Evolutionary conservation across 495 filamentous ascomycete genomes (phyloP), one percentile per base, ranked within the genome.

Genomic region (Astrocystis sublimbata): DNA sequence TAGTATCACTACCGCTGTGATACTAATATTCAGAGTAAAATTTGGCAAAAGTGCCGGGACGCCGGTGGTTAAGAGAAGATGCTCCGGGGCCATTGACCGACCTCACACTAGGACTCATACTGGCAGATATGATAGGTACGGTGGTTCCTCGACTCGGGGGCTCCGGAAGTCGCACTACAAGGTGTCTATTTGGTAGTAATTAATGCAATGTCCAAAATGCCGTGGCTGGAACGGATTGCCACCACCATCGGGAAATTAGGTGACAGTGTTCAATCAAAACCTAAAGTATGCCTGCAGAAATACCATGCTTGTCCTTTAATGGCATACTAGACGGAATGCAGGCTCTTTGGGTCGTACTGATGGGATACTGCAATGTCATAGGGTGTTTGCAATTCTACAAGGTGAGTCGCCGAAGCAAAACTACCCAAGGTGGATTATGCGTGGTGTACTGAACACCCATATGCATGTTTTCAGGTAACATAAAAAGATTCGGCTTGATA

Each of bases 131-230:
- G 31, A 59, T 40, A 59, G 56, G 56, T 30, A n/a, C n/a, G n/a
- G n/a, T 19, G 42, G 42, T 36, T 24, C 24, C 26, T 59, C 56
- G 12, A 40, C 17, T 10, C 10, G 26, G 21, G n/a, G 33, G 24
- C 28, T 28, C 42, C 38, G 23, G 45, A 50, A 50, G 56, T 43
- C 56, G 50, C 56, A 47, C 43, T 23, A 49, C 15, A 2, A 41
- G 6, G 38, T 46, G 24, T 30, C n/a, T 24, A 36, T 35, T 8
- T 43, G 43, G 45, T 52, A 36, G 46, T 55, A 42, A 55, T 40
- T 61, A 49, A 55, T 54, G 59, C 59, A 61, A n/a, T 54, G 36
- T 17, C 28, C 46, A 60, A n/a, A 36, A 60, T 60, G 45, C 58
- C 58, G 46, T 60, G 38, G 58, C 58, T 36, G 31, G 46, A 60